Evolutionary conservation across 2,329 filamentous ascomycete species (phyloP).

Genomic region (Mycosphaerelloides madeirae): DNA sequence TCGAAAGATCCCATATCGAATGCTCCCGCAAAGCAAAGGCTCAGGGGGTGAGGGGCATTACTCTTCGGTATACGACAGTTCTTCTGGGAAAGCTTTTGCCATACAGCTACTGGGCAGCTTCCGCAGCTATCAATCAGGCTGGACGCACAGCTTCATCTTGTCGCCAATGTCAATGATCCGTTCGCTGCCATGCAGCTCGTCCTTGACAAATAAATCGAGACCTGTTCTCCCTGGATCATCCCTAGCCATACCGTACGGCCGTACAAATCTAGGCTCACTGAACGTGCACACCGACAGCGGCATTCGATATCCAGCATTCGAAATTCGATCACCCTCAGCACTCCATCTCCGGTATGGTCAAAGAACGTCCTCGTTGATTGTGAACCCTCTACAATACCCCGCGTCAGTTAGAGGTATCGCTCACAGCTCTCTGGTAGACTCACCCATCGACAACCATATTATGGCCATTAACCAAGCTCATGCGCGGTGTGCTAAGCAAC

Average conservation of each 20-base stretch:
- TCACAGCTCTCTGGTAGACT: too few species aligned
- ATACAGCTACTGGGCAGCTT: constrained; percentile 10
- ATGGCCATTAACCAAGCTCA: constrained; percentile 24
- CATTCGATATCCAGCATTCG: too few species aligned
- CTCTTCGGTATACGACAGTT: too few species aligned
- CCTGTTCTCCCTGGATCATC: constrained; percentile 31
- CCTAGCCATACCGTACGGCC: constrained; percentile 33
- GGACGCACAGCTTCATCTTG: constrained; percentile 18
- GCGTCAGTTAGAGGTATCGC: too few species aligned
- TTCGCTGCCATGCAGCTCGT: constrained; percentile 20
- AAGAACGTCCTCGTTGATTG: too few species aligned
- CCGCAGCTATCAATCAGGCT: constrained; percentile 13
- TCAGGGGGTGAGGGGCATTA: too few species aligned
- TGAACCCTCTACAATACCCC: too few species aligned
- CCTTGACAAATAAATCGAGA: constrained; percentile 27
- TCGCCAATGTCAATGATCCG: constrained; percentile 20
- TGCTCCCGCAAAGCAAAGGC: too few species aligned
- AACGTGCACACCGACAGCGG: constrained; percentile 29
- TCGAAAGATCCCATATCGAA: too few species aligned
- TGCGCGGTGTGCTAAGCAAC: constrained; percentile 23
- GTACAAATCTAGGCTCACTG: constrained; percentile 29
- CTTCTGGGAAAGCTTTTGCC: too few species aligned
- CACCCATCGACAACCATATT: constrained; percentile 21
- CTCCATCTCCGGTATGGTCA: constrained; percentile 33
- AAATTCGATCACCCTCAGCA: constrained; percentile 31